These are phyloP conservation scores for Drosera spatulata DNA, from an alignment of 179 eudicot species.

Conservation along the genomic window DNA sequence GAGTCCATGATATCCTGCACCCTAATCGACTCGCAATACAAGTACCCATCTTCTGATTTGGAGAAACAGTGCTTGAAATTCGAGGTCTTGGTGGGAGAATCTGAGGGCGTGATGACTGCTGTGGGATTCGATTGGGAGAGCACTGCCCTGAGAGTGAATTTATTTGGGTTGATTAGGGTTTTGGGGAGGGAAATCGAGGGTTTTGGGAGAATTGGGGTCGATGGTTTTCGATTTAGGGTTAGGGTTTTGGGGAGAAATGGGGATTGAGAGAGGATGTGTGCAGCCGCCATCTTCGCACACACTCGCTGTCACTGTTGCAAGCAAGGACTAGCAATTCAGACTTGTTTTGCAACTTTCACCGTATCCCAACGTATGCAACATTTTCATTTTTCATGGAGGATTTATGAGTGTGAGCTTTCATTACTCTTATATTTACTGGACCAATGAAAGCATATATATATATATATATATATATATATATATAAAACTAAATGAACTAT, in stretches of 20 bases:
- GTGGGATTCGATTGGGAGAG: slow-evolving; percentile 22
- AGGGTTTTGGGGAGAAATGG: slow-evolving; percentile 25
- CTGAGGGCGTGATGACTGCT: slow-evolving; percentile 10
- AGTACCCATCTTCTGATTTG: slow-evolving; percentile 55
- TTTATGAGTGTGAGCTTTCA: too few relatives aligned
- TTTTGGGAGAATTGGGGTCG: slow-evolving; percentile 14
- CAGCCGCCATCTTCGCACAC: slow-evolving; percentile 53
- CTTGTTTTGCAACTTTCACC: too few relatives aligned
- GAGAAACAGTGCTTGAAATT: slow-evolving; percentile 50
- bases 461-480: too few relatives aligned
- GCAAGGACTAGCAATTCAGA: too few relatives aligned
- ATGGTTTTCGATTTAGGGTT: slow-evolving; percentile 14
- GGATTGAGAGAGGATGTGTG: slow-evolving; percentile 38
- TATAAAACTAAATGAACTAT: too few relatives aligned
- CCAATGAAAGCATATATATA: too few relatives aligned
- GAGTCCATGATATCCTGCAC: slow-evolving; percentile 66
- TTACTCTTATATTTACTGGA: too few relatives aligned
- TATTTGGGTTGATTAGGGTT: slow-evolving; percentile 17
- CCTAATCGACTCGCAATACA: slow-evolving; percentile 65
- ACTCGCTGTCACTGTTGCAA: too few relatives aligned
- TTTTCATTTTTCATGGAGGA: too few relatives aligned
- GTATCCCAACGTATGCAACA: too few relatives aligned
- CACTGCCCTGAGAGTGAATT: slow-evolving; percentile 24
- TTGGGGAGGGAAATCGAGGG: slow-evolving; percentile 19
- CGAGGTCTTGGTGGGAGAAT: slow-evolving; percentile 13